A percentile compares a stretch with the other conserved stretches of the same genome.
Evolutionary conservation across 352 stramenopile genomes (phyloP).

Genomic region (Pythium folliculosum): DNA sequence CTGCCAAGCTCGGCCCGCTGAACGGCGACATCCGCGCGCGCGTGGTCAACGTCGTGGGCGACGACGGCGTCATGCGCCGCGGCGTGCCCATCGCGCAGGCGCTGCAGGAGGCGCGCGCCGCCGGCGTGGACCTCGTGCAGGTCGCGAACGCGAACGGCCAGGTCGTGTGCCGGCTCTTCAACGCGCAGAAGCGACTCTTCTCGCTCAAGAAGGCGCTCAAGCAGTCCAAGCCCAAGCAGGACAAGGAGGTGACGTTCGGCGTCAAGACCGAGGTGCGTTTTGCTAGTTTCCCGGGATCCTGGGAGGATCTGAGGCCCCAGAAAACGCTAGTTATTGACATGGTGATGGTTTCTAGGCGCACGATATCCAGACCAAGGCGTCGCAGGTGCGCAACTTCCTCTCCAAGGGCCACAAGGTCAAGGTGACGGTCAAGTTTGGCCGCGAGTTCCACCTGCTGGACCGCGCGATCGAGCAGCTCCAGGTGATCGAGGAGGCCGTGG

Average conservation of each 20-base stretch:
- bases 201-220: constrained; percentile 69
- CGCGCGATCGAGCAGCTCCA: constrained; percentile 49
- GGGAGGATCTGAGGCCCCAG: neutral
- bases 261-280: constrained; percentile 71
- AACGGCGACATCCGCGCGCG: constrained; percentile 65
- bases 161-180: constrained; percentile 66
- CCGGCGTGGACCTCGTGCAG: constrained; percentile 75
- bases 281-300: neutral
- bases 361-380: constrained; percentile 72
- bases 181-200: constrained; percentile 76
- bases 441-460: constrained; percentile 59
- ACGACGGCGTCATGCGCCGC: constrained; percentile 49
- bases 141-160: constrained; percentile 47
- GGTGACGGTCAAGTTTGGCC: constrained; percentile 66
- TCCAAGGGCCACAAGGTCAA: constrained; percentile 82
- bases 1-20: constrained; percentile 49
- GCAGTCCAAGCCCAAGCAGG: constrained; percentile 60
- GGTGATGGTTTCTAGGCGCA: constrained; percentile 35
- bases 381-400: constrained; percentile 69
- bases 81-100: constrained; percentile 57
- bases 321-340: neutral
- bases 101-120: constrained; percentile 45
- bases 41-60: constrained; percentile 55
- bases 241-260: constrained; percentile 74
- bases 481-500: constrained; percentile 47